Evolutionary conservation across 305 asterid species (phyloP).

Genomic region (Fraxinus nigra): DNA sequence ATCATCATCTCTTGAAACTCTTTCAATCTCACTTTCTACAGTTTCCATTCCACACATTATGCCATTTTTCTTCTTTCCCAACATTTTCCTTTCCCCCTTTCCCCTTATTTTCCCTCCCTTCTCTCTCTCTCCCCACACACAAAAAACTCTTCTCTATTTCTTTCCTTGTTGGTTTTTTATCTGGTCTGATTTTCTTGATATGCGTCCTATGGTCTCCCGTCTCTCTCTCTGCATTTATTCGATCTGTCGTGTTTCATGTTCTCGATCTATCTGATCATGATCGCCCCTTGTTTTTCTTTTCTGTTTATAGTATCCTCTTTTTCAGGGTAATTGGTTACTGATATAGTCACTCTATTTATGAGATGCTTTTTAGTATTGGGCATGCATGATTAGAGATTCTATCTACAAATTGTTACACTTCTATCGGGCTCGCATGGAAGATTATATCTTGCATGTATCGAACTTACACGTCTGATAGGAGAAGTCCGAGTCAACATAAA

Average conservation of each 20-base stretch:
- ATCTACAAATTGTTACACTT: not conserved
- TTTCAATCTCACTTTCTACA: conserved; percentile 42
- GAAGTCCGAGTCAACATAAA: not conserved
- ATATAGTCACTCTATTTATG: not conserved
- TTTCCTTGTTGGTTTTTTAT: not conserved
- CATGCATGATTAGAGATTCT: not conserved
- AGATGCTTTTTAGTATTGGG: not conserved
- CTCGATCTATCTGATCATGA: not conserved
- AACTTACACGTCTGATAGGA: not conserved
- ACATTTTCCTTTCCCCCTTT: not conserved
- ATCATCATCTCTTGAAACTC: conserved; percentile 48
- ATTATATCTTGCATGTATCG: not conserved
- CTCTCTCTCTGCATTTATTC: not conserved
- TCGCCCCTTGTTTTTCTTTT: not conserved
- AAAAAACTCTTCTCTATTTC: not conserved
- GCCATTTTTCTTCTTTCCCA: conserved; percentile 13
- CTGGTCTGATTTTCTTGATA: not conserved
- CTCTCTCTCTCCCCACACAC: not conserved
- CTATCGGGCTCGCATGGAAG: not conserved
- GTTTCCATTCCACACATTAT: conserved; percentile 28
- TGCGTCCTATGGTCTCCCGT: not conserved
- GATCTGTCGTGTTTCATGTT: not conserved
- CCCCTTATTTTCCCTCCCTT: not conserved
- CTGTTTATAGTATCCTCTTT: not conserved
- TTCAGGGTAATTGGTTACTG: not conserved